These are phyloP conservation scores for Leccinum broughii DNA, from an alignment of 768 basidiomycete genomes.

Conservation along the genomic window DNA sequence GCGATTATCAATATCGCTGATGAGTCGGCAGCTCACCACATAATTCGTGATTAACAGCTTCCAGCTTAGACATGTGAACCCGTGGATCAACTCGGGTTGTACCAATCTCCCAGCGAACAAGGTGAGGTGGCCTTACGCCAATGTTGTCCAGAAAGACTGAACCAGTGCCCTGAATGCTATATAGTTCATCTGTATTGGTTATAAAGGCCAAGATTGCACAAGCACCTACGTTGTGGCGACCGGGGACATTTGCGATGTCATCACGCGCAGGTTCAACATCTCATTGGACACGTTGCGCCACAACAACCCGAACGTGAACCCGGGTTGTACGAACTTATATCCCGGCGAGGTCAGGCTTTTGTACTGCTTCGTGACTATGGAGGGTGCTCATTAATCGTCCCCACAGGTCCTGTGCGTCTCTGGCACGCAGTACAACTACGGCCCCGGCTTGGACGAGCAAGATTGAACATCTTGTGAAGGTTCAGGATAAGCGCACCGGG, in stretches of 20 bases:
- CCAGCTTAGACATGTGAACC: conserved; percentile 59
- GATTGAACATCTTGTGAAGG: not conserved
- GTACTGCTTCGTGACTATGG: not conserved
- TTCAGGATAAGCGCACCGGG: not conserved
- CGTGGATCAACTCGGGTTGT: conserved; percentile 33
- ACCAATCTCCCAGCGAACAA: too few species aligned
- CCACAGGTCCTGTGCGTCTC: not conserved
- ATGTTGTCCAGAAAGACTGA: not conserved
- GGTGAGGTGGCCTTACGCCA: conserved; percentile 25
- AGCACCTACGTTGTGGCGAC: not conserved
- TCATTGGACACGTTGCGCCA: not conserved
- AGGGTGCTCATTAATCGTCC: not conserved
- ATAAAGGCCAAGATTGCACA: conserved; percentile 54
- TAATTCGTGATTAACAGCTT: too few species aligned
- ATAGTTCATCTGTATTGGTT: conserved; percentile 55
- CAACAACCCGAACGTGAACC: not conserved
- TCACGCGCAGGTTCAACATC: not conserved
- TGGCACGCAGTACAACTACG: not conserved
- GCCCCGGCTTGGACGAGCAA: not conserved
- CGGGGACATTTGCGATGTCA: not conserved
- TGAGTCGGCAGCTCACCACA: too few species aligned
- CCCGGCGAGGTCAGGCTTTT: not conserved
- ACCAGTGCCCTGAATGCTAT: not conserved
- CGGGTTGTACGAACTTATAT: not conserved
- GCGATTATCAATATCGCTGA: too few species aligned